A percentile compares a stretch with the other conserved stretches of the same genome.
These are phyloP conservation scores for Picocystis sp. DNA, from an alignment of 163 green algal species.

Conservation along the genomic window DNA sequence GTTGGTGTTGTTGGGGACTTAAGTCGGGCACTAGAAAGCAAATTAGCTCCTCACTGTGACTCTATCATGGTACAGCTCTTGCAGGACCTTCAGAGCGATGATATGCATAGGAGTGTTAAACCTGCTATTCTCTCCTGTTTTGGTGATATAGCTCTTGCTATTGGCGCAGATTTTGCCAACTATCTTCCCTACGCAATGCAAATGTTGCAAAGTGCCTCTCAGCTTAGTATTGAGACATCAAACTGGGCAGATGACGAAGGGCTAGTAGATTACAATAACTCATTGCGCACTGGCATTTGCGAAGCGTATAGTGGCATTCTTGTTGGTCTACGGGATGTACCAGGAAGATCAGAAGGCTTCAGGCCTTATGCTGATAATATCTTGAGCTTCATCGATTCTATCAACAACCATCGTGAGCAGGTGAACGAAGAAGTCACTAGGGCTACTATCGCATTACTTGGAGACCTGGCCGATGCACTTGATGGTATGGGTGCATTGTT, in stretches of 20 bases:
- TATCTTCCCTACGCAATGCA: constrained; percentile 35
- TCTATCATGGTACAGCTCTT: constrained; percentile 56
- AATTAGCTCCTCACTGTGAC: constrained; percentile 32
- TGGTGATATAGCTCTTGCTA: constrained; percentile 81
- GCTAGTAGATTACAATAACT: constrained; percentile 78
- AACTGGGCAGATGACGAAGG: constrained; percentile 49
- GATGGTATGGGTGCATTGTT: constrained; percentile 4
- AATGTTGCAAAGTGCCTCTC: constrained; percentile 13
- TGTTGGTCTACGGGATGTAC: constrained; percentile 52
- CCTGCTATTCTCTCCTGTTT: constrained; percentile 80
- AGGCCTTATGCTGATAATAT: constrained; percentile 5
- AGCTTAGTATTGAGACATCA: constrained; percentile 11
- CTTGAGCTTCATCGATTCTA: constrained; percentile 9
- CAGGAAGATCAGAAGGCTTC: constrained; percentile 1
- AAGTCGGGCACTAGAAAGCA: constrained; percentile 56
- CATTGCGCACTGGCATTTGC: constrained; percentile 74
- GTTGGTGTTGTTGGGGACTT: constrained; percentile 86
- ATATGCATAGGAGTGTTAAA: constrained; percentile 89
- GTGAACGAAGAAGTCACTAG: constrained; percentile 26
- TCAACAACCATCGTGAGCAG: constrained; percentile 12
- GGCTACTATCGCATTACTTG: constrained; percentile 20
- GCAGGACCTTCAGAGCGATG: constrained; percentile 41
- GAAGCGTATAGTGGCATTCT: constrained; percentile 83
- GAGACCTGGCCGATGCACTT: constrained; percentile 22
- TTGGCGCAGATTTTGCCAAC: constrained; percentile 70